phyloP scores from a whole-genome alignment of 2,329 filamentous ascomycete genomes.

The Cryphonectria radicalis region DNA sequence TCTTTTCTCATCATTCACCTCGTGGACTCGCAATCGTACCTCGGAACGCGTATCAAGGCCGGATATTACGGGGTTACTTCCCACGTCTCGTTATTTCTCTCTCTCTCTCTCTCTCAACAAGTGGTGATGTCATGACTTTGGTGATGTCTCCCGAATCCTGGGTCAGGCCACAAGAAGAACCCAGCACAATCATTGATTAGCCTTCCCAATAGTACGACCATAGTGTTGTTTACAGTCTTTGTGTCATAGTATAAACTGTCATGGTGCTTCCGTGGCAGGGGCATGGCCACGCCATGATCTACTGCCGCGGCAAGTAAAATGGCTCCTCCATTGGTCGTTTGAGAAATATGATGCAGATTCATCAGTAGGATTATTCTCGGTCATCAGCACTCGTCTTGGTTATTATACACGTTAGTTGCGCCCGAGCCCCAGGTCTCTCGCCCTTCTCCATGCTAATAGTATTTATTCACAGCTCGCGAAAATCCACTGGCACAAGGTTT shows the following conservation, averaged over 20 bases:
- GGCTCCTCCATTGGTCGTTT: neutral
- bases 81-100: neutral
- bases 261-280: neutral
- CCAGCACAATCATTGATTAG: neutral
- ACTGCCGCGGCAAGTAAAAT: neutral
- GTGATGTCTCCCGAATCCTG: neutral
- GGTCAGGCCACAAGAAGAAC: neutral
- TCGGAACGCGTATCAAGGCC: neutral
- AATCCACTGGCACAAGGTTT: neutral
- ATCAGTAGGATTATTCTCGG: neutral
- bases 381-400: neutral
- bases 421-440: too few relatives aligned
- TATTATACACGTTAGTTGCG: too few relatives aligned
- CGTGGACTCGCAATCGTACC: neutral
- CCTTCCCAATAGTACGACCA: neutral
- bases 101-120: neutral
- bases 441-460: too few relatives aligned
- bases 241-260: neutral
- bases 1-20: neutral
- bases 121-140: constrained; percentile 11
- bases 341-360: neutral
- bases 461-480: too few relatives aligned
- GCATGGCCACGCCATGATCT: too few relatives aligned
- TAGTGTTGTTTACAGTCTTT: neutral
- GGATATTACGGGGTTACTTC: neutral